These are phyloP conservation scores for Aschersonia sp. DNA, from an alignment of 2,329 filamentous ascomycete species.

Conservation along the genomic window DNA sequence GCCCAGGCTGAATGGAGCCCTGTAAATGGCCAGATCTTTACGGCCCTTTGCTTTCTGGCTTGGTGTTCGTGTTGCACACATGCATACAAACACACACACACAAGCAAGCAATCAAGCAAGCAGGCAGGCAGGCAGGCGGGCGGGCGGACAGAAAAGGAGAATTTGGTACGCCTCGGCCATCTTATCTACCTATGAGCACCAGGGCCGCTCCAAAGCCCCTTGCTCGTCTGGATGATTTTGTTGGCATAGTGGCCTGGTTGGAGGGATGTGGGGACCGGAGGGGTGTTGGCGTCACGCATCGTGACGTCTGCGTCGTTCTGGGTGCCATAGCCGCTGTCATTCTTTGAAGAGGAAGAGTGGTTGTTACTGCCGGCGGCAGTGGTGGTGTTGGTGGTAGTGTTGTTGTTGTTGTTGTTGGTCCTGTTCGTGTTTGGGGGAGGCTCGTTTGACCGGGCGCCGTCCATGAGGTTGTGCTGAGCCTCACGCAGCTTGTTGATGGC, in stretches of 20 bases:
- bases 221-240: conserved; percentile 47
- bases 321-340: conserved; percentile 35
- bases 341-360: not conserved
- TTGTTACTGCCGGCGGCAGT: conserved; percentile 4
- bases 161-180: too few species aligned
- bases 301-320: conserved; percentile 25
- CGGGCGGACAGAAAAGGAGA: too few species aligned
- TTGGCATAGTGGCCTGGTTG: conserved; percentile 40
- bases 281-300: conserved; percentile 31
- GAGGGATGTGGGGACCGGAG: conserved; percentile 33
- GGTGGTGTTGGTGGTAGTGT: conserved; percentile 4
- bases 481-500: conserved; percentile 59
- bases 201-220: conserved; percentile 41
- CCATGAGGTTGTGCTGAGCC: conserved; percentile 37
- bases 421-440: conserved; percentile 17
- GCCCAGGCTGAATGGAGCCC: too few species aligned
- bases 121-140: too few species aligned
- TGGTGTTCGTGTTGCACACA: too few species aligned
- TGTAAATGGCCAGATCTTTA: too few species aligned
- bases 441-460: conserved; percentile 39
- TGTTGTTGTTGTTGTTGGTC: conserved; percentile 3
- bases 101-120: too few species aligned
- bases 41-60: too few species aligned
- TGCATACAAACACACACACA: too few species aligned
- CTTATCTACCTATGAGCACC: conserved; percentile 4